Evolutionary conservation across 768 basidiomycete genomes (phyloP), one percentile per base, ranked within the genome.

Genomic region (Suillus subalutaceus): DNA sequence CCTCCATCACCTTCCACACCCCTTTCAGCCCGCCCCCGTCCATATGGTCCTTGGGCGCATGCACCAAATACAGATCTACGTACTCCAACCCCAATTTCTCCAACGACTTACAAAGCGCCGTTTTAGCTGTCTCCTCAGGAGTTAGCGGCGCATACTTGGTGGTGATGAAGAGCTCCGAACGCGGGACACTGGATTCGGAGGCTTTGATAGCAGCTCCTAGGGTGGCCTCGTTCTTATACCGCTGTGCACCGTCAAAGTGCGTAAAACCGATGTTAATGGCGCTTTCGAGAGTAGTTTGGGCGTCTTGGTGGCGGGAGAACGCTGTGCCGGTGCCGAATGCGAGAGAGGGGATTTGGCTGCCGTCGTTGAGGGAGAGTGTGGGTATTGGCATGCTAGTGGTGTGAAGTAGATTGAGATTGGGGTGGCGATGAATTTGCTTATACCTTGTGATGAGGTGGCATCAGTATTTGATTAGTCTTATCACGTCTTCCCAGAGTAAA

Each of bases 1-100:
- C 77, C 70, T 90, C 89, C 65, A 90, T 84, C 53, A 84, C 81
- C 60, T 74, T 75, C 90, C 90, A 92, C 6, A 73, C 70, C 3
- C 66, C 68, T 63, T 81, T 77, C 61, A 83, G 65, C 32, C 58
- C 63, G 35, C 10, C 69, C 69, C 43, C 20, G n/a, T 46, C 44
- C 5, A 66, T 15, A 66, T 57, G 60, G 64, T 68, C 37, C 37
- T 62, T 26, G 4, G 79, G 78, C 59, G 72, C 74, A 73, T 86
- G 85, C 58, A 85, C 77, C 35, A 85, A 76, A 71, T 79, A 84
- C 46, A 84, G 74, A 65, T 84, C 81, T 63, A 83, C 78, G 41
- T 75, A 79, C 35, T 79, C 75, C 59, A 83, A 68, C 6, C 74
- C 77, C 66, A 82, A 68, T 46, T 83, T 66, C 13, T 74, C 65